Percentiles rank a stretch among this genome's conserved stretches.
These are phyloP conservation scores for Lasiodiplodia gonubiensis DNA, from an alignment of 2,329 filamentous ascomycete species.

Conservation along the genomic window DNA sequence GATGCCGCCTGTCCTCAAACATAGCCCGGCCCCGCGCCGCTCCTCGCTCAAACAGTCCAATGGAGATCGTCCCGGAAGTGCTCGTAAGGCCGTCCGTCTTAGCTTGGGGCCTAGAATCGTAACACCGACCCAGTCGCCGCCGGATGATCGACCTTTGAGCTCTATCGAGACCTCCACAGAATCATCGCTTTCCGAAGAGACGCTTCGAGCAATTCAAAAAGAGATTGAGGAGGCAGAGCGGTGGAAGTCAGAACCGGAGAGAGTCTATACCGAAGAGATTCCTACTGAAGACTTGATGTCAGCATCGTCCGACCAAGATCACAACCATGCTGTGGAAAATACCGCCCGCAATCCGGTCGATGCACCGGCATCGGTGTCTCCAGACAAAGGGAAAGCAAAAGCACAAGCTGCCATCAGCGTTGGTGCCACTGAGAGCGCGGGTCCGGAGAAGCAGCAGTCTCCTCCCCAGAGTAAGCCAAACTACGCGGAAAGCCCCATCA, in stretches of 20 bases:
- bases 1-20: slow-evolving; percentile 18
- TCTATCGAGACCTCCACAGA: slow-evolving; percentile 1
- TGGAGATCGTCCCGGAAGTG: slow-evolving; percentile 26
- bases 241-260: slow-evolving; percentile 21
- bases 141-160: slow-evolving; percentile 17
- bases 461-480: neutral
- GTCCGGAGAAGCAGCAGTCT: neutral
- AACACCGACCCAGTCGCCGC: slow-evolving; percentile 27
- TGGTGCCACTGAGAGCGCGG: neutral
- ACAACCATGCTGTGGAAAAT: neutral
- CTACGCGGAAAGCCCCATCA: slow-evolving; percentile 17
- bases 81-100: slow-evolving; percentile 26
- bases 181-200: neutral
- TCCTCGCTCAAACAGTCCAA: slow-evolving; percentile 28
- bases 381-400: slow-evolving; percentile 16
- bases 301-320: neutral
- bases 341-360: neutral
- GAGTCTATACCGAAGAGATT: slow-evolving; percentile 14
- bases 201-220: neutral
- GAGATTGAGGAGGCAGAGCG: slow-evolving; percentile 19
- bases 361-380: neutral
- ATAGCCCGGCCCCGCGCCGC: slow-evolving; percentile 15
- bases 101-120: slow-evolving; percentile 26
- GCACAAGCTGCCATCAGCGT: neutral
- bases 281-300: slow-evolving; percentile 18